Base-by-base conservation (phyloP, 352 stramenopile genomes). In the Phytophthora parvispora region DNA sequence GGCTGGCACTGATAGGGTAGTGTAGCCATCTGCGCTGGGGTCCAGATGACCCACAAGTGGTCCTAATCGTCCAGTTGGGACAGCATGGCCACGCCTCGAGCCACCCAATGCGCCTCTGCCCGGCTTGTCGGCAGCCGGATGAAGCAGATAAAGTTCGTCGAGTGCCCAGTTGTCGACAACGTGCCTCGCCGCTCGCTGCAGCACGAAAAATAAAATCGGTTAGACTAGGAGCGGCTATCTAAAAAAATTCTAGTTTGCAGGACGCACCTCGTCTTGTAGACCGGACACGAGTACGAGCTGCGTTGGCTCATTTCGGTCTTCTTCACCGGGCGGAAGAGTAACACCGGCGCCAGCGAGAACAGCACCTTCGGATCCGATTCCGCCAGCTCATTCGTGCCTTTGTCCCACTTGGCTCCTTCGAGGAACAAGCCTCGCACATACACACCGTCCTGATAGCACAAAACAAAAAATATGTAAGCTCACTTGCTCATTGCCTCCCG, bases 121-220 rank as follows among this genome's bases (percentile, higher is more conserved):
- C 92, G 83, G 62, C 86, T 84, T 4, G 87, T 96, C 15, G 93
- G 92, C 47, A 99, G 59, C 6, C 84, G 78, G 56, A 99, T 97
- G 64, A 95, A 97, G 77, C 93, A 98, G 56, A 99, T 97, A 67
- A 98, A 98, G 78, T 98, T 98, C 27, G 93, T 98, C 56, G 91
- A 98, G 72, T 98, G 93, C n/a, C 94, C 94, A 3, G 93, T 99
- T 12, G 95, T 99, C 15, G 92, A 94, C 24, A 99, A 76, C 32
- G 95, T 93, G 4, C 95, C 95, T 42, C 93, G 83, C 4, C 94
- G 77, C 60, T 98, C 94, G 47, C 88, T 95, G 65, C n/a, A 52
- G 9, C 31, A 27, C 40, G 47, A 36, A 42, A 48, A 53, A 50
- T 32, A 40, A 24, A 40, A 28, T 4, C 42, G 18, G 20, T 50